phyloP scores from a whole-genome alignment of 2,329 filamentous ascomycete species.

The Aureobasidium mangrovei region DNA sequence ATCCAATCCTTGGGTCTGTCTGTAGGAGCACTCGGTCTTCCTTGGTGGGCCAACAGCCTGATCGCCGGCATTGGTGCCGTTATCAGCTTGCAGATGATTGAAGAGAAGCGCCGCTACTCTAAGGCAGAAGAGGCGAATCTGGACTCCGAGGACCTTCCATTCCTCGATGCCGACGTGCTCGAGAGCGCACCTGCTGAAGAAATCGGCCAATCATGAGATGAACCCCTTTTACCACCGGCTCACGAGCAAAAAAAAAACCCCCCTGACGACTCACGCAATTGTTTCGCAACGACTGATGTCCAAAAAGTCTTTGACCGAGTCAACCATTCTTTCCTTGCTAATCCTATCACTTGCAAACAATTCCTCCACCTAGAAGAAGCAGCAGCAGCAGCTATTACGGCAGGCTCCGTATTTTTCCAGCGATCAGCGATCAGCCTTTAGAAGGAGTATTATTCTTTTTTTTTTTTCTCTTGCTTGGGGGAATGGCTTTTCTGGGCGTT shows the following conservation, averaged over 20 bases:
- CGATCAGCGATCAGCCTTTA: not conserved
- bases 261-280: not conserved
- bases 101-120: slow-evolving; percentile 22
- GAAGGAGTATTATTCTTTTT: not conserved
- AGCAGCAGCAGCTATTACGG: not conserved
- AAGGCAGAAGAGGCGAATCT: slow-evolving; percentile 10
- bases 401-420: not conserved
- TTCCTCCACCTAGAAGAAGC: not conserved
- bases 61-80: slow-evolving; percentile 68
- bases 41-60: slow-evolving; percentile 84
- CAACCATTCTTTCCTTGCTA: not conserved
- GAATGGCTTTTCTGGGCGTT: slow-evolving; percentile 10
- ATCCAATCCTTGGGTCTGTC: slow-evolving; percentile 74
- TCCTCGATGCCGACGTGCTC: slow-evolving; percentile 3
- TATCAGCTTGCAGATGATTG: slow-evolving; percentile 60
- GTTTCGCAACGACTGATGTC: not conserved
- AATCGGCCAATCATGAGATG: not conserved
- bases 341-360: not conserved
- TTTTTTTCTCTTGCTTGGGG: not conserved
- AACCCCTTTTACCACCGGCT: not conserved
- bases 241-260: not conserved
- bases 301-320: not conserved
- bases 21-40: slow-evolving; percentile 74
- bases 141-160: slow-evolving; percentile 2
- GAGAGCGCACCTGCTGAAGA: not conserved